Conservation (phyloP, 176 grass and related monocot genomes). For the Poa annua region DNA sequence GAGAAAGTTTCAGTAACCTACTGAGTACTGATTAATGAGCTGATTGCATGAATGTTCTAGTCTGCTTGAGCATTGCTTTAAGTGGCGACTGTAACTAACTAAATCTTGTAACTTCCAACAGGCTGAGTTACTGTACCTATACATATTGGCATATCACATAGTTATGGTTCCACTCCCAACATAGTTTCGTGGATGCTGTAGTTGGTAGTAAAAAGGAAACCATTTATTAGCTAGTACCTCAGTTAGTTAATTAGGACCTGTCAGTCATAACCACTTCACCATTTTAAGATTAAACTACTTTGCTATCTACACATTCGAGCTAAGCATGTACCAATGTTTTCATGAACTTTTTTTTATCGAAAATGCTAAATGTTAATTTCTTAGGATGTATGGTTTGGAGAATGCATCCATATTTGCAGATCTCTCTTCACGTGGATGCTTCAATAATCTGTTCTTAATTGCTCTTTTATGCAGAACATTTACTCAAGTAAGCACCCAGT, state of each 20-base stretch:
- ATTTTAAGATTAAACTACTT: conserved; percentile 20
- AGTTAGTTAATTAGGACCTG: neutral
- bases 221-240: neutral
- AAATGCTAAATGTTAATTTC: conserved; percentile 24
- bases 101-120: conserved; percentile 18
- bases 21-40: neutral
- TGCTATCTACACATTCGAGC: conserved; percentile 7
- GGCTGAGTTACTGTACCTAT: conserved; percentile 15
- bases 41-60: neutral
- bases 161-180: conserved; percentile 13
- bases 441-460: conserved; percentile 30
- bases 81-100: conserved; percentile 4
- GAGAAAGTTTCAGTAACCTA: conserved; percentile 12
- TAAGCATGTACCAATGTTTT: conserved; percentile 7
- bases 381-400: conserved; percentile 38
- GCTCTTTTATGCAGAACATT: conserved; percentile 81
- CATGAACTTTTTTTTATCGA: neutral
- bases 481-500: conserved; percentile 97
- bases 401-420: neutral
- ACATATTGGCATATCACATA: neutral
- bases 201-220: neutral
- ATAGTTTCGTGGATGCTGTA: conserved; percentile 11
- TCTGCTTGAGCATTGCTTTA: conserved; percentile 12
- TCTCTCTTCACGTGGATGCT: neutral
- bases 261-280: conserved; percentile 23